Base-by-base conservation (phyloP, 129 eudicot species). In the Flaveria robusta region DNA sequence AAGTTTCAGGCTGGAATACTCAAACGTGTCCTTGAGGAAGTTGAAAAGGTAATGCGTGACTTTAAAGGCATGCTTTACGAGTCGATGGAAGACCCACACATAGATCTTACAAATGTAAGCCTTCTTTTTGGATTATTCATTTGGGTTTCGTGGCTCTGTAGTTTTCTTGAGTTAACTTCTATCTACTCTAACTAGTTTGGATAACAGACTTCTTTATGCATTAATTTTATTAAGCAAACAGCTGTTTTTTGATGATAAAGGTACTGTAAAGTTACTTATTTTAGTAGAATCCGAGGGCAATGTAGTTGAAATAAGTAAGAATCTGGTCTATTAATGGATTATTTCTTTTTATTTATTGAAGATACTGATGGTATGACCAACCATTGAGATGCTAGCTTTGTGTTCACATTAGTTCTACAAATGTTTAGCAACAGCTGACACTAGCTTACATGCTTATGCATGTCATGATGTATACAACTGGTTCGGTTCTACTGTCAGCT, bases 1-100 rank as follows among this genome's bases (percentile, higher is more conserved):
- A 59, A 37, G 70, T 84, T 83, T 78, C 90, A 93, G 98, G 96
- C 87, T 70, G 96, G 98, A 74, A 90, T 93, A 73, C 90, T 93
- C 29, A 93, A 93, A 74, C 96, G 96, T 24, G 97, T 93, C 34
- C 92, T 93, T 74, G 98, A 90, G 85, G 98, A 93, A 89, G 96
- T 93, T 81, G 98, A 93, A 83, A 90, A 93, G 74, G 91, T 93
- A 29, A 93, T 93, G 96, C 92, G 82, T 56, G 95, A 90, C 71
- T 93, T 93, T 68, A 93, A 87, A 86, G 92, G 86, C 81, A 90
- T 83, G 87, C 96, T 93, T 73, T 85, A 86, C 86, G 88, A 80
- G 79, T 83, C 98, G 11, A 83, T 93, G 98, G 98, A 90, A 82
- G 97, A 90, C 84, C 98, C 97, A 69, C 79, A 83, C 26, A 88